Base-by-base conservation (phyloP, 148 eudicot genomes). In the Simmondsia chinensis region DNA sequence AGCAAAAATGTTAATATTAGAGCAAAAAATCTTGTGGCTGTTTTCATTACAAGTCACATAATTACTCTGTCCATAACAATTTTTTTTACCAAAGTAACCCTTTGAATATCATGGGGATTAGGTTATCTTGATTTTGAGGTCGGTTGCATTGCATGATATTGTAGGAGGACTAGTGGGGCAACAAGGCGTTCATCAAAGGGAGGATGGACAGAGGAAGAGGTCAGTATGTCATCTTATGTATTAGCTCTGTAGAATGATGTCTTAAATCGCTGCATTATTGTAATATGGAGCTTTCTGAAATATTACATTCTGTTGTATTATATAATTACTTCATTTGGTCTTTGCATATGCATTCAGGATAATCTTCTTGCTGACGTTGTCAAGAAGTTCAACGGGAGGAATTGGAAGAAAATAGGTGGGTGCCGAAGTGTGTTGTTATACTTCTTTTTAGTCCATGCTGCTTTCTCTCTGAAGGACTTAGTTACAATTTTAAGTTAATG, bases 171-270 rank as follows among this genome's bases (percentile, higher is more conserved):
- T 47, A 62, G 47, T 30, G 64, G 78, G 38, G 56, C 71, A 20
- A 46, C 59, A 15, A 71, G 56, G 46, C 88, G 96, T 10, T 65
- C 94, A 26, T 79, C 96, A 37, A 74, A 72, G 52, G 82, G 85
- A 30, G 88, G 94, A 14, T 87, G 96, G 96, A 87, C 96, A 8
- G 76, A 64, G 33, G 88, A 82, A 65, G 94, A 82, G 94, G 96
- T 82, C 4, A 35, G 77, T 57, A 11, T 41, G 19, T 30, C 9
- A 35, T 23, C 25, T n/a, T 24, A 9, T 6, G 20, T n/a, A 13
- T 50, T 46, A 33, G 28, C n/a, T 37, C 20, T 6, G 17, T 9
- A 28, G 9, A 28, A 28, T 28, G 9, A 28, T 9, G 5, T 5
- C 6, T 28, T 5, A 28, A 5, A 28, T 28, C 5, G 31, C 9